Evolutionary conservation across 148 eudicot species (phyloP).

Genomic region (Gaultheria prostrata): DNA sequence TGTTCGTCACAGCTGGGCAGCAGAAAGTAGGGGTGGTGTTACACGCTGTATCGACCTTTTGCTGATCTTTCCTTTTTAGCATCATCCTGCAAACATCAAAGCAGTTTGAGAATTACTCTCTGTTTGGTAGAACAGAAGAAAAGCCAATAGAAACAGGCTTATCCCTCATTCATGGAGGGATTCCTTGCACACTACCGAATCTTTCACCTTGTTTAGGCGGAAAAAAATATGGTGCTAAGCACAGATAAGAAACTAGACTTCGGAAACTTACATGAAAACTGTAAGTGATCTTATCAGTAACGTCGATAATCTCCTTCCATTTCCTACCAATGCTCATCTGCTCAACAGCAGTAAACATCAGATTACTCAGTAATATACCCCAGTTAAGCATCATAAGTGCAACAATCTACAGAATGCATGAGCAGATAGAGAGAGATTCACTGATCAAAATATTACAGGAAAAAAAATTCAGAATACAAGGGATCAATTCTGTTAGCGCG

Average conservation of each 20-base stretch:
- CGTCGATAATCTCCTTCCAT: constrained; percentile 78
- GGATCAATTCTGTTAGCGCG: background rate
- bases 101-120: background rate
- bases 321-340: constrained; percentile 93
- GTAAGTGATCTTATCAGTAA: constrained; percentile 63
- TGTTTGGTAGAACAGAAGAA: background rate
- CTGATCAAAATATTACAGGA: background rate
- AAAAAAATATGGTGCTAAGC: background rate
- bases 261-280: constrained; percentile 58
- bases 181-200: too few species aligned
- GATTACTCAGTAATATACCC: background rate
- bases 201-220: background rate
- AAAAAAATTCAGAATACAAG: background rate
- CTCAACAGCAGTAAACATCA: background rate
- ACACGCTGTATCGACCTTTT: constrained; percentile 13
- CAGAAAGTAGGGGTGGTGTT: background rate
- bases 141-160: background rate
- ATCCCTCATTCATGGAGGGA: background rate
- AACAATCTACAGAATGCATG: background rate
- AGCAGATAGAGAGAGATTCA: background rate
- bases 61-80: constrained; percentile 17
- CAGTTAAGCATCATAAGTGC: background rate
- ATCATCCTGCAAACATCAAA: constrained; percentile 15
- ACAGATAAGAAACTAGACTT: background rate
- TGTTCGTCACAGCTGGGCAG: background rate